These are phyloP conservation scores for Halteria grandinella DNA, from an alignment of 73 alveolate genomes.

Conservation along the genomic window DNA sequence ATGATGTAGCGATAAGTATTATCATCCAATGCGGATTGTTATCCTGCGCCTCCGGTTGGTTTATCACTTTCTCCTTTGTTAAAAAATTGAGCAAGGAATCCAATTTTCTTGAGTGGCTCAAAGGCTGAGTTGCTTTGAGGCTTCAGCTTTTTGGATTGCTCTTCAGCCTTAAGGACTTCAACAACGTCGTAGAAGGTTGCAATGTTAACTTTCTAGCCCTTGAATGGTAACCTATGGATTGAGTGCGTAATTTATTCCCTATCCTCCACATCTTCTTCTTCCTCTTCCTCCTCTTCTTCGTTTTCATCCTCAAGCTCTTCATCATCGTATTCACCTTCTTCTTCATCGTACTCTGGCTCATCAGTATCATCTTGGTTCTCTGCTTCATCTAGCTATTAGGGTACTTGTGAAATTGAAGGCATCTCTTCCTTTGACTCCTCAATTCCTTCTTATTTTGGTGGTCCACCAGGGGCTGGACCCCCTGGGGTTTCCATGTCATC, in stretches of 20 bases:
- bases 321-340: too few species aligned
- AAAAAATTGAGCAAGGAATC: neutral
- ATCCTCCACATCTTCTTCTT: conserved; percentile 8
- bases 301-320: conserved; percentile 31
- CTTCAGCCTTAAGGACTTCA: conserved; percentile 8
- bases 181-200: neutral
- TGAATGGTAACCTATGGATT: conserved; percentile 33
- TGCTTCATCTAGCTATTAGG: neutral
- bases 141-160: neutral
- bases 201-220: conserved; percentile 1
- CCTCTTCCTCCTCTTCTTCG: conserved; percentile 14
- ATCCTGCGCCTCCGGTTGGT: neutral
- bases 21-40: too few species aligned
- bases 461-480: neutral
- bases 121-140: neutral
- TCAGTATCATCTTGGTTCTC: neutral
- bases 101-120: conserved; percentile 8
- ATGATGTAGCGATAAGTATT: too few species aligned
- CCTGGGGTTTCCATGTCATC: too few species aligned
- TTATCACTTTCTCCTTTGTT: conserved; percentile 28
- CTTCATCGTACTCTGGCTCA: neutral
- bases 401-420: neutral
- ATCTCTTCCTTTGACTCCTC: neutral
- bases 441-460: neutral
- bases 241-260: conserved; percentile 8